Percentiles rank a stretch among this genome's conserved stretches.
phyloP scores from a whole-genome alignment of 768 basidiomycete genomes.

The Mycena amicta region DNA sequence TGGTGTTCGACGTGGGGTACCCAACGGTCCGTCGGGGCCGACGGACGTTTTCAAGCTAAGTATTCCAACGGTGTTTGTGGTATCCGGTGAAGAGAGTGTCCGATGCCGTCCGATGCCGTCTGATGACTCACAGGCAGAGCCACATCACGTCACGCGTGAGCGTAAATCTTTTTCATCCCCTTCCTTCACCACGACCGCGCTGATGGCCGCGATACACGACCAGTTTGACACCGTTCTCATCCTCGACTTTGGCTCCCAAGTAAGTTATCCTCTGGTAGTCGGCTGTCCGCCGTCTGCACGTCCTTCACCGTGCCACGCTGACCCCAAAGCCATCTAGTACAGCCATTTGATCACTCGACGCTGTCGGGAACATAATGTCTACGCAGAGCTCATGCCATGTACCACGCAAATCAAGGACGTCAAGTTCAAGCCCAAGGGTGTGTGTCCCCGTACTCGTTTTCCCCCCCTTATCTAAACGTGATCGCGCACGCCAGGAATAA shows the following conservation, averaged over 20 bases:
- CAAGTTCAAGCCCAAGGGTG: constrained; percentile 93
- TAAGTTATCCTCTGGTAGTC: constrained; percentile 40
- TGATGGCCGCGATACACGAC: constrained; percentile 88
- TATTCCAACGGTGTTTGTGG: no score
- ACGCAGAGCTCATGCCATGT: constrained; percentile 97
- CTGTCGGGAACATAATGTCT: constrained; percentile 97
- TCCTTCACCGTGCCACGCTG: background rate
- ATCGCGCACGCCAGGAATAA: constrained; percentile 85
- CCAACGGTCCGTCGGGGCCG: no score
- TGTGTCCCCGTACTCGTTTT: background rate
- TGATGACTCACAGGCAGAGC: no score
- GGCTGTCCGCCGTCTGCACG: no score
- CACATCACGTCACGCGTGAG: background rate
- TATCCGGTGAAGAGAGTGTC: no score
- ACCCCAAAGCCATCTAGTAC: constrained; percentile 55
- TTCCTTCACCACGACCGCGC: background rate
- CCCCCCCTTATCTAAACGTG: background rate
- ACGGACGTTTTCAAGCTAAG: no score
- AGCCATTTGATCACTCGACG: constrained; percentile 96
- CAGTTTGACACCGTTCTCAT: constrained; percentile 96
- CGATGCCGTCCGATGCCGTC: no score
- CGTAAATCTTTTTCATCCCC: background rate
- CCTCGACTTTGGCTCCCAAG: constrained; percentile 96
- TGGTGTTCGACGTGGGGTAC: no score
- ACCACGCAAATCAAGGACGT: constrained; percentile 88